Base-by-base conservation (phyloP, 2,329 filamentous ascomycete species). In the Plectosphaerella sp. region DNA sequence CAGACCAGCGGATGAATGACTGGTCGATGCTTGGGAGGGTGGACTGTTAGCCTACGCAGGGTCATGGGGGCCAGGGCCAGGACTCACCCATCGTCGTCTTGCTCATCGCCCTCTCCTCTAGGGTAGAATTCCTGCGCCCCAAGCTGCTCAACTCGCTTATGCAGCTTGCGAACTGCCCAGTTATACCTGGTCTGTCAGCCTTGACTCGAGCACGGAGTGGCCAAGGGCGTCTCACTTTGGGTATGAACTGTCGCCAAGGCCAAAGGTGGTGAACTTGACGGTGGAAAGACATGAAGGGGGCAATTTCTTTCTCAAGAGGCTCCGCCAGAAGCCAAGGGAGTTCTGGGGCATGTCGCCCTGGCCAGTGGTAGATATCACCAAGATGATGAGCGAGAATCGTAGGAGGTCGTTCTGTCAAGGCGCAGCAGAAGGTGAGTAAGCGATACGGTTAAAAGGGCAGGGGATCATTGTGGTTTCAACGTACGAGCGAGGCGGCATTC, bases 231-330 rank as follows among this genome's bases (percentile, higher is more conserved):
- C 41, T 10, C 75, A 94, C 86, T 95, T 93, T 52, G 88, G 80
- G 76, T 99, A 99, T 1, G 92, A 96, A 63, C 89, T 96, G 69
- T 99, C 94, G 1, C 94, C 94, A 1, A 97, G 78, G 1, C 94
- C 94, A 74, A 97, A 96, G 0, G 87, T 88, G 3, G 89, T 87
- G 69, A 96, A 97, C 1, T 75, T 78, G 56, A 96, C 73, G 35
- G 79, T 77, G 37, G 74, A 65, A 39, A 99, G 74, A 61, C 86
- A 92, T 15, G 80, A 82, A 3, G 84, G 77, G 12, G 87, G 82
- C 25, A 99, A 78, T 60, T 84, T 89, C 67, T 88, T 91, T 59
- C 90, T 81, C 16, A 96, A 76, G 37, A 99, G 76, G 54, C 84
- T 88, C 64, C 83, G 91, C 94, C 94, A 99, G 64, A 99, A 92